A percentile compares a stretch with the other conserved stretches of the same genome.
Evolutionary conservation across 78 protist genomes (phyloP).

Genomic region (Dictyostelium purpureum): DNA sequence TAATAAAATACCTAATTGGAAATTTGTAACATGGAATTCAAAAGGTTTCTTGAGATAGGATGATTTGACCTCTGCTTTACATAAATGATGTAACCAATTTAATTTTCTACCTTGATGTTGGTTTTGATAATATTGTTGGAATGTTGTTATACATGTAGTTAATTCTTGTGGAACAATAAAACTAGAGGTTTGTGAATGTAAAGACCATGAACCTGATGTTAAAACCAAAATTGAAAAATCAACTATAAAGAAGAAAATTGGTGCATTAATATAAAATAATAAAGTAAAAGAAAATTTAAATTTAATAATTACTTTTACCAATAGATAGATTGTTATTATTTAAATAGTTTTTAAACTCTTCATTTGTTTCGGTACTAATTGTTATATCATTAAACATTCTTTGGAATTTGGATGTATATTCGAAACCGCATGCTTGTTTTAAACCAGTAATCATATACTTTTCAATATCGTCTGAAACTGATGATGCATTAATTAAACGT

Average conservation of each 20-base stretch:
- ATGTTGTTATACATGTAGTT: conserved; percentile 62
- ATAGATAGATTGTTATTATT: conserved; percentile 10
- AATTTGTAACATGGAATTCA: conserved; percentile 72
- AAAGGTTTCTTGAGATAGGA: conserved; percentile 24
- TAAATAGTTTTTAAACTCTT: conserved; percentile 47
- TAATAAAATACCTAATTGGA: conserved; percentile 75
- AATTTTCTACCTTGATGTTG: conserved; percentile 87
- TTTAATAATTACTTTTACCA: conserved; percentile 28
- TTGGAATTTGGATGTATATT: conserved; percentile 80
- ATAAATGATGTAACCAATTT: conserved; percentile 86
- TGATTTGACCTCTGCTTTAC: conserved; percentile 82
- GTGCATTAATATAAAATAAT: background rate
- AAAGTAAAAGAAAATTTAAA: background rate
- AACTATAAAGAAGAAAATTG: conserved; percentile 1
- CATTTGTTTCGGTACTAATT: conserved; percentile 79
- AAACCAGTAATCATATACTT: conserved; percentile 75
- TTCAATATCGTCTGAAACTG: conserved; percentile 86
- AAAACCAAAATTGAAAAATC: conserved; percentile 86
- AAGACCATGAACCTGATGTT: conserved; percentile 91
- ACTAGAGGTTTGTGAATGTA: conserved; percentile 74
- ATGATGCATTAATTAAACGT: conserved; percentile 80
- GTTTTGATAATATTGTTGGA: conserved; percentile 57
- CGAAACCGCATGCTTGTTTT: conserved; percentile 87
- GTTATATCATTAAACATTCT: conserved; percentile 88
- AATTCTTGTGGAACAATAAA: conserved; percentile 85